Evolutionary conservation across 768 basidiomycete species (phyloP).

Genomic region (Russula ochroleuca): DNA sequence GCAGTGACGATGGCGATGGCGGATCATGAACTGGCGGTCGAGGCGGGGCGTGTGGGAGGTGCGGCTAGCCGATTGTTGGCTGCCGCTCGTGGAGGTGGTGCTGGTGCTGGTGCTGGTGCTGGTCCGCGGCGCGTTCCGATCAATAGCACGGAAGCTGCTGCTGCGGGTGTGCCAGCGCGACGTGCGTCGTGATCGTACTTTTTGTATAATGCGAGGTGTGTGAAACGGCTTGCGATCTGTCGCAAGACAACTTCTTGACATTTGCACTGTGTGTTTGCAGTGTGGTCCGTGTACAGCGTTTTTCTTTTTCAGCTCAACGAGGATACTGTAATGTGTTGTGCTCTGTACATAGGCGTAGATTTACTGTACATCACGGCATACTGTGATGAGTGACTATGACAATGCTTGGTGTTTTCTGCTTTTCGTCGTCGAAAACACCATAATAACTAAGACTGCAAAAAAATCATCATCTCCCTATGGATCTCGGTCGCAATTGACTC

Average conservation of each 20-base stretch:
- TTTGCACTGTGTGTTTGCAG: no score
- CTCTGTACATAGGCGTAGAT: not conserved
- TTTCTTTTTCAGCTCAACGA: not conserved
- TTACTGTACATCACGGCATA: not conserved
- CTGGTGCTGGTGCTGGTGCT: no score
- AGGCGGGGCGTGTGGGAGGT: constrained; percentile 18
- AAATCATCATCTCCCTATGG: not conserved
- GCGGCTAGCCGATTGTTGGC: constrained; percentile 19
- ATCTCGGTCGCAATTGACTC: not conserved
- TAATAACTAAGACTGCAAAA: not conserved
- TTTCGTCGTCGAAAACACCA: no score
- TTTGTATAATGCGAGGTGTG: not conserved
- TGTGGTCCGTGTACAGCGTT: no score
- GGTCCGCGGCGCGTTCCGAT: constrained; percentile 64
- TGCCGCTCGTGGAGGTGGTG: constrained; percentile 31
- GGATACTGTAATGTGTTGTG: not conserved
- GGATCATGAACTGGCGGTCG: not conserved
- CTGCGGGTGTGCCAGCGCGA: constrained; percentile 46
- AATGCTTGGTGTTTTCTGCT: not conserved
- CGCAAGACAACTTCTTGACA: no score
- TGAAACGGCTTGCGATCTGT: no score
- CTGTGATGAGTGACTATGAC: not conserved
- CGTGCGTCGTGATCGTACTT: constrained; percentile 37
- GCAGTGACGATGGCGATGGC: not conserved
- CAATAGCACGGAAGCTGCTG: constrained; percentile 58